These are phyloP conservation scores for Nigrospora oryzae DNA, from an alignment of 2,329 filamentous ascomycete species.

Conservation along the genomic window DNA sequence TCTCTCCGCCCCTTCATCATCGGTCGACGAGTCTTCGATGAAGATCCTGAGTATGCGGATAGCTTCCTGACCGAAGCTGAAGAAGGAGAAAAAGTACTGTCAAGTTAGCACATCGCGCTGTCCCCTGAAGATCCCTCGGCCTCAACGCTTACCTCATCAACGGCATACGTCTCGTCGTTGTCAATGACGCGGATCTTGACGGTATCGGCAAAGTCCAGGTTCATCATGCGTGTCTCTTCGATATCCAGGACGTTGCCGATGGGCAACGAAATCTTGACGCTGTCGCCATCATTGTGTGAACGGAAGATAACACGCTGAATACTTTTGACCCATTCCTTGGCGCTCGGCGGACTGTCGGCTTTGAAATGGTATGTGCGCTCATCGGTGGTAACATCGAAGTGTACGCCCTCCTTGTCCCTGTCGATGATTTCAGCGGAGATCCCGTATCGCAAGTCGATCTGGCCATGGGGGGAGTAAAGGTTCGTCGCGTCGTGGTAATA, in stretches of 20 bases:
- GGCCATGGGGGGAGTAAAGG: conserved; percentile 83
- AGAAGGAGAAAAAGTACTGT: conserved; percentile 95
- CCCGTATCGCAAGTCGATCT: conserved; percentile 86
- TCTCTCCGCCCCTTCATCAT: conserved; percentile 24
- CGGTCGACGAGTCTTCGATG: conserved; percentile 53
- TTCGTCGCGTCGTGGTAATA: conserved; percentile 82
- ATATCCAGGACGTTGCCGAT: conserved; percentile 86
- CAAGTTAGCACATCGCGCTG: too few relatives aligned
- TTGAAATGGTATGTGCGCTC: conserved; percentile 79
- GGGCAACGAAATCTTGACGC: conserved; percentile 89
- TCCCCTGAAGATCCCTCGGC: not conserved
- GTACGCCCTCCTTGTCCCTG: conserved; percentile 66
- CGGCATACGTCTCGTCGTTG: conserved; percentile 86
- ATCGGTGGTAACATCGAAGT: conserved; percentile 76
- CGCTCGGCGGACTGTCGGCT: conserved; percentile 79
- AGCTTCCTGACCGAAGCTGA: conserved; percentile 76
- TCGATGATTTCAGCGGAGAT: conserved; percentile 77
- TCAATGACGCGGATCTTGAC: conserved; percentile 90
- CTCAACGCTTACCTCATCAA: conserved; percentile 67
- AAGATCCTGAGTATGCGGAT: conserved; percentile 68
- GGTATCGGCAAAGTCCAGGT: conserved; percentile 87
- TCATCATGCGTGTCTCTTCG: conserved; percentile 65
- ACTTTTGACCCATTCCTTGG: conserved; percentile 93
- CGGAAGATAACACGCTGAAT: conserved; percentile 92
- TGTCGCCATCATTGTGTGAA: conserved; percentile 92